phyloP scores from a whole-genome alignment of 176 grass and related monocot genomes.

The Lolium rigidum region DNA sequence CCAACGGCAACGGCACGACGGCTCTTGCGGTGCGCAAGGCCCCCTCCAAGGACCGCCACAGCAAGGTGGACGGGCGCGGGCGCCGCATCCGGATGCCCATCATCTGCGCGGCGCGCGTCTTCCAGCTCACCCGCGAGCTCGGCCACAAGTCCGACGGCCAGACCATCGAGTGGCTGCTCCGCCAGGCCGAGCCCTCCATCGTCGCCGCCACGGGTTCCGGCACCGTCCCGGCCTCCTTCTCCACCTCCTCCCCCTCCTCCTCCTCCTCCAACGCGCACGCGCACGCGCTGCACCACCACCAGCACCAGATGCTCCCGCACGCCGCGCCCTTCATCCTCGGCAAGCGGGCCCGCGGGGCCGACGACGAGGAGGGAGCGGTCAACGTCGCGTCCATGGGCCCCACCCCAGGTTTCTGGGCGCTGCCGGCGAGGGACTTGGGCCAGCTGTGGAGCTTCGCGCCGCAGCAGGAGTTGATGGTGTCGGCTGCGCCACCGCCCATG shows the following conservation, averaged over 20 bases:
- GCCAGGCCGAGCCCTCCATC: conserved; percentile 94
- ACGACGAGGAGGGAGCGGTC: not conserved
- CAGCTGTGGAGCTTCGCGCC: conserved; percentile 90
- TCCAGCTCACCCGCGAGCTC: conserved; percentile 94
- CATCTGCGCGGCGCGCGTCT: conserved; percentile 90
- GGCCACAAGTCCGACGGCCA: conserved; percentile 96
- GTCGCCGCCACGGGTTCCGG: conserved; percentile 87
- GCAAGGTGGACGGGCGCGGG: conserved; percentile 31
- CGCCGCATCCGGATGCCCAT: conserved; percentile 94
- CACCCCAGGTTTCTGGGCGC: conserved; percentile 65
- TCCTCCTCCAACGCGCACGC: not conserved
- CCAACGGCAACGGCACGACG: too few species aligned
- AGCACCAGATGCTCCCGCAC: not conserved
- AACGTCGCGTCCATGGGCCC: conserved; percentile 26
- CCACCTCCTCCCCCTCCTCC: conserved; percentile 58
- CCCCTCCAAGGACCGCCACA: too few species aligned
- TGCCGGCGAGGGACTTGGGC: conserved; percentile 73
- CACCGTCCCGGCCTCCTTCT: conserved; percentile 81
- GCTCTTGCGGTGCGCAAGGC: too few species aligned
- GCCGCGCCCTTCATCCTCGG: conserved; percentile 78
- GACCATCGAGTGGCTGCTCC: conserved; percentile 97
- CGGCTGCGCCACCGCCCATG: conserved; percentile 33
- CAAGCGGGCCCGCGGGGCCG: conserved; percentile 62
- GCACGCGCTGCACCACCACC: not conserved
- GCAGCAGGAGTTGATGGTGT: conserved; percentile 70